Evolutionary conservation across 495 filamentous ascomycete species (phyloP).

Genomic region (Penicillium paradoxum): DNA sequence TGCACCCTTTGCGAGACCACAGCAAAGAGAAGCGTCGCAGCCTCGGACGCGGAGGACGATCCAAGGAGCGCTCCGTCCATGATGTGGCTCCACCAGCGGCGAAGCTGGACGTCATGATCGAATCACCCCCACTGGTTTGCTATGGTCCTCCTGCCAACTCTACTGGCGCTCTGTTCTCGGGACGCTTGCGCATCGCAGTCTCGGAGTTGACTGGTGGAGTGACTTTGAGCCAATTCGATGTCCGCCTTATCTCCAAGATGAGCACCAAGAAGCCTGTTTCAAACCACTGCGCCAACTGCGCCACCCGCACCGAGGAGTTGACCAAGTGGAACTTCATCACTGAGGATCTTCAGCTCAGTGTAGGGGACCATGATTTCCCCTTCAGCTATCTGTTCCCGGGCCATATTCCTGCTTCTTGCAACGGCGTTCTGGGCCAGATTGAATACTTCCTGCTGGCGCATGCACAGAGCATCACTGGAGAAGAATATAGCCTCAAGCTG

Average conservation of each 20-base stretch:
- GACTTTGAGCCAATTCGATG: slow-evolving; percentile 63
- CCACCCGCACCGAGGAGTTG: slow-evolving; percentile 61
- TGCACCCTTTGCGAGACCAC: slow-evolving; percentile 42
- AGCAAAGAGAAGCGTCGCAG: slow-evolving; percentile 42
- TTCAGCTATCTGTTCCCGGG: slow-evolving; percentile 88
- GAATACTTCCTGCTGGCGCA: slow-evolving; percentile 76
- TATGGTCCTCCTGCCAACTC: slow-evolving; percentile 71
- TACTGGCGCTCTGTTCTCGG: slow-evolving; percentile 82
- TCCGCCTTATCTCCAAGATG: slow-evolving; percentile 60
- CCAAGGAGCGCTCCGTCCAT: slow-evolving; percentile 34
- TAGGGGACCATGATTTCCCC: slow-evolving; percentile 75
- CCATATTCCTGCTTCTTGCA: slow-evolving; percentile 75
- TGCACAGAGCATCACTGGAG: slow-evolving; percentile 55
- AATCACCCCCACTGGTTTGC: slow-evolving; percentile 85
- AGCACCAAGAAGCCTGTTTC: slow-evolving; percentile 75
- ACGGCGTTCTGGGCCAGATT: slow-evolving; percentile 64
- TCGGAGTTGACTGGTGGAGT: slow-evolving; percentile 50
- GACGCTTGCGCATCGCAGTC: slow-evolving; percentile 70
- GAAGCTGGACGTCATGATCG: slow-evolving; percentile 71
- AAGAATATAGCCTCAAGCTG: slow-evolving; percentile 60
- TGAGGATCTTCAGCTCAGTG: slow-evolving; percentile 57
- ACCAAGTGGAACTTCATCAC: slow-evolving; percentile 74
- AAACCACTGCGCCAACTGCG: slow-evolving; percentile 71
- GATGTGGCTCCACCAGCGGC: slow-evolving; percentile 36
- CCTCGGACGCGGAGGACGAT: slow-evolving; percentile 33